phyloP scores from a whole-genome alignment of 2,329 filamentous ascomycete genomes.

The Teratosphaeria viscida region DNA sequence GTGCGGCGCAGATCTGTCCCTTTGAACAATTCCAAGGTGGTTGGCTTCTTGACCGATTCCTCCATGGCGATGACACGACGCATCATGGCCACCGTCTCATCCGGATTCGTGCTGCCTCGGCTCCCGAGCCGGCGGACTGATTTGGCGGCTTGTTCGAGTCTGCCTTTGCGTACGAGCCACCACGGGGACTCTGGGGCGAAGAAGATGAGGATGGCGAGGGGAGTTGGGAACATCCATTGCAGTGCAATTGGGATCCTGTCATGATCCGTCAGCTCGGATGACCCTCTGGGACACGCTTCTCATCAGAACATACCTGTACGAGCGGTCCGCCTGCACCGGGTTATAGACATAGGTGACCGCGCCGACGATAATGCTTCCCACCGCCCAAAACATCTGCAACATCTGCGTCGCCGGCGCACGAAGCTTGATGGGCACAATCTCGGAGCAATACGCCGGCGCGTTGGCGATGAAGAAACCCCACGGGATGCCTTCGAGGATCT shows the following conservation, averaged over 20 bases:
- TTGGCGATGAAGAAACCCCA: slow-evolving; percentile 60
- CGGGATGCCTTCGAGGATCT: slow-evolving; percentile 51
- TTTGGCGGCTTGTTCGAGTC: slow-evolving; percentile 33
- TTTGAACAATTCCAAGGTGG: slow-evolving; percentile 42
- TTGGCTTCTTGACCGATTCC: slow-evolving; percentile 38
- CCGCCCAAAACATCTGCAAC: slow-evolving; percentile 57
- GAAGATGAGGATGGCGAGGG: slow-evolving; percentile 43
- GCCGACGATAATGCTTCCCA: slow-evolving; percentile 51
- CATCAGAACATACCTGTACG: slow-evolving; percentile 34
- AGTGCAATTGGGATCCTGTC: slow-evolving; percentile 44
- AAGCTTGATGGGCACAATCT: slow-evolving; percentile 50
- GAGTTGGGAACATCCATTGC: slow-evolving; percentile 50
- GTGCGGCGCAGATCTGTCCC: slow-evolving; percentile 47
- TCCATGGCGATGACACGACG: slow-evolving; percentile 48
- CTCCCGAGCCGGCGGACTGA: slow-evolving; percentile 40
- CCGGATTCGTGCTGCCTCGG: slow-evolving; percentile 22
- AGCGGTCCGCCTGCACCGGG: slow-evolving; percentile 16
- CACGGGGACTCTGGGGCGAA: slow-evolving; percentile 43
- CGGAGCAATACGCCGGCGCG: slow-evolving; percentile 51
- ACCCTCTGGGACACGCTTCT: not conserved
- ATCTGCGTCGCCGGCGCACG: slow-evolving; percentile 50
- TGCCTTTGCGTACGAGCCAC: slow-evolving; percentile 45
- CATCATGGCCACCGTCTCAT: slow-evolving; percentile 48
- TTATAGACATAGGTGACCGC: slow-evolving; percentile 48
- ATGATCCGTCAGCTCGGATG: not conserved